A percentile compares a stretch with the other conserved stretches of the same genome.
These are phyloP conservation scores for Cudoniella acicularis DNA, from an alignment of 495 filamentous ascomycete species.

Conservation along the genomic window DNA sequence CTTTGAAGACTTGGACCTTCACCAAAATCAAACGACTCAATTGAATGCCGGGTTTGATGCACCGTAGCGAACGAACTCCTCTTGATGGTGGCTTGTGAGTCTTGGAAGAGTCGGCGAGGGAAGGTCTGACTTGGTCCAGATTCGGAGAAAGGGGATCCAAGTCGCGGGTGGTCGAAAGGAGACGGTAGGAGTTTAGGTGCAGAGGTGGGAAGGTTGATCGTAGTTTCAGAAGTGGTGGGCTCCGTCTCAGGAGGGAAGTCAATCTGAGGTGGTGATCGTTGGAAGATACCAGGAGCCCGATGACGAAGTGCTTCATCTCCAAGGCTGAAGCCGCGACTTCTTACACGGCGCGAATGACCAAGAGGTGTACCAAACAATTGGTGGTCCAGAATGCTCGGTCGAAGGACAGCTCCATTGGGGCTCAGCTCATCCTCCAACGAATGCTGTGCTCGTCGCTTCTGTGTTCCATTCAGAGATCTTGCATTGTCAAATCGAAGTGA, in stretches of 20 bases:
- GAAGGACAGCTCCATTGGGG: constrained; percentile 41
- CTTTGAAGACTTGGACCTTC: constrained; percentile 31
- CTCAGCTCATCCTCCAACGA: constrained; percentile 43
- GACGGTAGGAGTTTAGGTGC: constrained; percentile 17
- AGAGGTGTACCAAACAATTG: constrained; percentile 39
- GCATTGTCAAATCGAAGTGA: constrained; percentile 44
- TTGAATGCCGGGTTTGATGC: constrained; percentile 26
- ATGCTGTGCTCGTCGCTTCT: constrained; percentile 49
- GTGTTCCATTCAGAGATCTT: constrained; percentile 42
- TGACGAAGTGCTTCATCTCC: constrained; percentile 35
- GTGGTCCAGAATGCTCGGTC: constrained; percentile 45
- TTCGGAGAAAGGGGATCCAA: constrained; percentile 47
- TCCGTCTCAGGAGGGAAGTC: constrained; percentile 1
- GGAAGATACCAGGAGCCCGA: constrained; percentile 1
- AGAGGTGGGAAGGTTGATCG: neutral
- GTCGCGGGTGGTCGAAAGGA: constrained; percentile 33
- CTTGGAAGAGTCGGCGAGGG: constrained; percentile 40
- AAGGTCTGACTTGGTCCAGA: constrained; percentile 42
- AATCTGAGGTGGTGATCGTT: constrained; percentile 28
- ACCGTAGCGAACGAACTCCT: constrained; percentile 30
- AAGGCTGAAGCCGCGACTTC: constrained; percentile 58
- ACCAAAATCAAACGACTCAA: constrained; percentile 30
- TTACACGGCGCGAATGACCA: constrained; percentile 37
- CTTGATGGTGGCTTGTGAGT: constrained; percentile 34
- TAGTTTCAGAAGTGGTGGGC: neutral